Evolutionary conservation across 371 early-diverging fungal genomes (phyloP), one percentile per base, ranked within the genome.

Genomic region (Conidiobolus incongruus): DNA sequence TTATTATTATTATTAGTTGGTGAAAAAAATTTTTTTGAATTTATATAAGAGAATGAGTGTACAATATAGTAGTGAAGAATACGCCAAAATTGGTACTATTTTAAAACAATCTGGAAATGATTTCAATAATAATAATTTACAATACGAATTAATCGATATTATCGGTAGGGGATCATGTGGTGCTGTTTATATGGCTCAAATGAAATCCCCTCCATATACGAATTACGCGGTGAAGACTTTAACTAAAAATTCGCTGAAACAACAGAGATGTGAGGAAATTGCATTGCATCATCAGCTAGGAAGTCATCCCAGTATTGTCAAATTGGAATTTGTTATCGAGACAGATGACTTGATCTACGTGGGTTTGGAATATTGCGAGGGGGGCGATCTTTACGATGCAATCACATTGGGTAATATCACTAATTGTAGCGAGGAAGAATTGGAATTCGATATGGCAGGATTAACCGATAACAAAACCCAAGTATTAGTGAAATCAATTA

Each of bases 271-370:
- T 28, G 41, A 41, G 11, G 44, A 44, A 20, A 34, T 44, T 22
- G 8, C 44, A 8, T 21, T 44, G 1, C 44, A 35, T 19, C 22
- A 33, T 24, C 6, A 33, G 12, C 22, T 44, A n/a, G 26, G 44
- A 5, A 58, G 60, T 4, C 81, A 82, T 50, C 60, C 64, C 8
- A 58, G 75, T 51, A 65, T 91, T 36, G 68, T 73, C n/a, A 63
- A 61, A 29, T 55, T 73, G 33, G 52, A 66, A 30, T 58, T 59
- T 17, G 61, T 63, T 20, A 60, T 64, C n/a, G 62, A 70, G 53
- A 65, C 62, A 41, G 41, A 54, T 8, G 61, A 66, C 16, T 61
- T 52, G 11, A 47, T 58, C 22, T 55, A 60, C 35, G 59, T 68
- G 55, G 60, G 65, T 2, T 62, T 68, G 60, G 69, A 68, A 47